Evolutionary conservation across 257 asterid genomes (phyloP).

Genomic region (Gardenia jasminoides): DNA sequence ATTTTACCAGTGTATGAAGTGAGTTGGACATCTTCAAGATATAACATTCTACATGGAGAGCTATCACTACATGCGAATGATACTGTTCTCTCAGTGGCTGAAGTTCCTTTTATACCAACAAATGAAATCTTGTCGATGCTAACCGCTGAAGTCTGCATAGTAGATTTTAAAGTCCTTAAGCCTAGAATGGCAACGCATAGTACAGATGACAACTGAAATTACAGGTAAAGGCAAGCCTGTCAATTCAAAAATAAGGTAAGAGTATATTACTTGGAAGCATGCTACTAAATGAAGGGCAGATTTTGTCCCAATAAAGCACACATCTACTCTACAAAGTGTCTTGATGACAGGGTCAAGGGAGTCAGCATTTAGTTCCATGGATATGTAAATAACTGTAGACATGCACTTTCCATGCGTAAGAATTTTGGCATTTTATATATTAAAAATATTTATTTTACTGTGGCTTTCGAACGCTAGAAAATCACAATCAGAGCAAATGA

Average conservation of each 20-base stretch:
- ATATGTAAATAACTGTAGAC: too few relatives aligned
- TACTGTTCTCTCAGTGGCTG: slow-evolving; percentile 65
- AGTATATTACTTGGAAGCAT: neutral
- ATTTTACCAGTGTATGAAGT: slow-evolving; percentile 29
- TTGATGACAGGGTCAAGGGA: neutral
- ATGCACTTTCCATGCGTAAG: neutral
- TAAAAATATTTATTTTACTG: neutral
- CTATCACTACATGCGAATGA: slow-evolving; percentile 63
- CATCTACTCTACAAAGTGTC: neutral
- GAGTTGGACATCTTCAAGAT: slow-evolving; percentile 55
- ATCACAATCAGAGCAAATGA: neutral
- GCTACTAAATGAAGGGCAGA: neutral
- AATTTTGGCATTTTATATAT: neutral
- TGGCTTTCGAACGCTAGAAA: neutral
- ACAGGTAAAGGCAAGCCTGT: neutral
- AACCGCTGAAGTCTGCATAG: slow-evolving; percentile 64
- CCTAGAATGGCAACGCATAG: neutral
- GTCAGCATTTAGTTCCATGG: neutral
- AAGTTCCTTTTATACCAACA: slow-evolving; percentile 59
- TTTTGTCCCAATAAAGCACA: neutral
- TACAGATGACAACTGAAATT: neutral
- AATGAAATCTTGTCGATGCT: slow-evolving; percentile 42
- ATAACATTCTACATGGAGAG: slow-evolving; percentile 56
- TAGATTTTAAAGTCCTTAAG: neutral
- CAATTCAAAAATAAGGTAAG: neutral